Percentiles rank a stretch among this genome's conserved stretches.
Conservation (phyloP, 768 basidiomycete genomes). For the Serendipita sp. region DNA sequence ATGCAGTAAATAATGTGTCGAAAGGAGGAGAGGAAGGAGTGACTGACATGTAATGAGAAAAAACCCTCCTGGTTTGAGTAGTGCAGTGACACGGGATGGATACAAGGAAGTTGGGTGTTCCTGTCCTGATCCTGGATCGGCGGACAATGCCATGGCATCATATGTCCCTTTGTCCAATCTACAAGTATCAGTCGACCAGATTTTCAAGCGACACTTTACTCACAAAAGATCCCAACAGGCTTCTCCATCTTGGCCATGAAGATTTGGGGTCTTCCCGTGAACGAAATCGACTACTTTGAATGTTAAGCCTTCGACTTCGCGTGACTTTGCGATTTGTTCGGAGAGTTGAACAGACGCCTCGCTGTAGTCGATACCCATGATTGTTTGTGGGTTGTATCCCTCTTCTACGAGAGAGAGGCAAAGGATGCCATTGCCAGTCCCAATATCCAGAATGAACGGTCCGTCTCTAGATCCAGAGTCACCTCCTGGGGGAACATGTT, state of each 20-base stretch:
- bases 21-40: not conserved
- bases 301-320: conserved; percentile 15
- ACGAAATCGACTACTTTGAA: conserved; percentile 8
- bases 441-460: conserved; percentile 56
- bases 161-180: conserved; percentile 74
- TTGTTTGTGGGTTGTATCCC: conserved; percentile 36
- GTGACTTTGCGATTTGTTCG: conserved; percentile 33
- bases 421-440: conserved; percentile 65
- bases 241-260: not conserved
- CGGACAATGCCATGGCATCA: conserved; percentile 65
- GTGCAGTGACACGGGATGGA: conserved; percentile 34
- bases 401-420: conserved; percentile 55
- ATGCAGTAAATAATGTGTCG: not conserved
- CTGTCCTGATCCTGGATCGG: conserved; percentile 36
- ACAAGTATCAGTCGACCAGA: conserved; percentile 12
- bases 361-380: conserved; percentile 68
- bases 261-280: not conserved
- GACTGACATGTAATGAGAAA: conserved; percentile 69
- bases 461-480: conserved; percentile 14
- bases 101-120: conserved; percentile 39
- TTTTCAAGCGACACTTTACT: conserved; percentile 26
- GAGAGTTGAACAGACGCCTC: conserved; percentile 52
- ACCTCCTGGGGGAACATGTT: conserved; percentile 31
- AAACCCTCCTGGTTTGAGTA: conserved; percentile 49
- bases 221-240: conserved; percentile 46